A percentile compares a stretch with the other conserved stretches of the same genome.
These are phyloP conservation scores for Cystofilobasidium macerans DNA, from an alignment of 768 basidiomycete species.

Conservation along the genomic window DNA sequence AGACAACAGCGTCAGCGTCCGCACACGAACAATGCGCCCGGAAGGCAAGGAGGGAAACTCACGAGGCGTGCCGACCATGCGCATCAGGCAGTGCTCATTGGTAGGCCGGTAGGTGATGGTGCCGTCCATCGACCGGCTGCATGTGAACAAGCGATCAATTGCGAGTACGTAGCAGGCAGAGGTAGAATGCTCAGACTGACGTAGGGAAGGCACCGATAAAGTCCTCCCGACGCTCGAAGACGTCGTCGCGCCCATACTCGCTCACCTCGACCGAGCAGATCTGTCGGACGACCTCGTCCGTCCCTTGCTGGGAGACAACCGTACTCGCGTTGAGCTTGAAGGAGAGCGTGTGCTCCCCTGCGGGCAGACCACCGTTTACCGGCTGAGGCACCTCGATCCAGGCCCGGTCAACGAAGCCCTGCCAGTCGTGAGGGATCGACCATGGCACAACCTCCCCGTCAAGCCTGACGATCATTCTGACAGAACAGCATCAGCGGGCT, in stretches of 20 bases:
- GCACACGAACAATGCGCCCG: no score
- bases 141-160: background rate
- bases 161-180: no score
- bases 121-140: constrained; percentile 55
- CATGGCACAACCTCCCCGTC: background rate
- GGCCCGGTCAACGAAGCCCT: constrained; percentile 6
- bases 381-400: constrained; percentile 16
- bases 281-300: constrained; percentile 43
- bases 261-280: constrained; percentile 65
- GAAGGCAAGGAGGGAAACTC: background rate
- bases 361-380: constrained; percentile 34
- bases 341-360: constrained; percentile 50
- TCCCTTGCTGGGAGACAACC: constrained; percentile 40
- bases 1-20: no score
- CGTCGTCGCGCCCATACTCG: constrained; percentile 56
- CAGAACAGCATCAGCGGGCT: no score
- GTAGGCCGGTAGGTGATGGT: constrained; percentile 66
- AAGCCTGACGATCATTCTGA: constrained; percentile 3
- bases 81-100: constrained; percentile 74
- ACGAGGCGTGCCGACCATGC: constrained; percentile 52
- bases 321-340: constrained; percentile 48
- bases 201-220: constrained; percentile 64
- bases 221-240: constrained; percentile 51
- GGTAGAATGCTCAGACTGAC: no score
- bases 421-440: constrained; percentile 8